A percentile compares a stretch with the other conserved stretches of the same genome.
Evolutionary conservation across 192 early-diverging fungal species (phyloP).

Genomic region (Entomortierella chlamydospora): DNA sequence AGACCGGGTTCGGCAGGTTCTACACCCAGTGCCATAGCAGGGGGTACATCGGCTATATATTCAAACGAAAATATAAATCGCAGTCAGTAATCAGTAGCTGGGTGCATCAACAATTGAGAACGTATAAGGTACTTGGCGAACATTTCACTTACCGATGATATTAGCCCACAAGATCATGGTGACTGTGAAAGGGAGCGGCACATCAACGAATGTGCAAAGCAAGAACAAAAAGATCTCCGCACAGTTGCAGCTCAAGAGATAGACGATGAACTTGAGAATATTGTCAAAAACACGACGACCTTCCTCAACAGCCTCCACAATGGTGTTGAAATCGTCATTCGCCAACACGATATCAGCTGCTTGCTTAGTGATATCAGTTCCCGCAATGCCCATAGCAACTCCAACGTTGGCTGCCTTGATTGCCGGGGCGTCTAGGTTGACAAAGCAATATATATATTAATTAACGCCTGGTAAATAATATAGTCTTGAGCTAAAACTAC

Average conservation of each 20-base stretch:
- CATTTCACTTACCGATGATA: slow-evolving; percentile 75
- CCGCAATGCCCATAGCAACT: slow-evolving; percentile 96
- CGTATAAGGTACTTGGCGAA: background rate
- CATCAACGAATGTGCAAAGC: slow-evolving; percentile 76
- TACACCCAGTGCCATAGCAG: slow-evolving; percentile 92
- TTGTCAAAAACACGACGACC: slow-evolving; percentile 97
- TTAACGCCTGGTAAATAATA: too few relatives aligned
- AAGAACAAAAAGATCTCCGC: slow-evolving; percentile 95
- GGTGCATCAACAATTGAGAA: background rate
- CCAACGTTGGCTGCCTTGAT: slow-evolving; percentile 97
- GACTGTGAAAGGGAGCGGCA: slow-evolving; percentile 88
- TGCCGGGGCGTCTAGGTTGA: slow-evolving; percentile 84
- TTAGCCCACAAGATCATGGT: slow-evolving; percentile 98
- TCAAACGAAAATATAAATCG: background rate
- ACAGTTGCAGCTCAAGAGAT: slow-evolving; percentile 93
- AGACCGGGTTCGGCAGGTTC: slow-evolving; percentile 89
- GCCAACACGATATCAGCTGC: slow-evolving; percentile 96
- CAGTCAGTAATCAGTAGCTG: background rate
- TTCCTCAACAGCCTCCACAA: slow-evolving; percentile 93
- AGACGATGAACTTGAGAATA: slow-evolving; percentile 97
- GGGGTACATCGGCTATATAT: slow-evolving; percentile 88
- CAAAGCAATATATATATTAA: background rate
- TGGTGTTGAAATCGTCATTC: slow-evolving; percentile 96
- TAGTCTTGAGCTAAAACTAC: too few relatives aligned
- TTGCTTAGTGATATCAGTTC: slow-evolving; percentile 98